Percentiles rank a stretch among this genome's conserved stretches.
Evolutionary conservation across 257 asterid genomes (phyloP).

Genomic region (Solanum lycopersicoides): DNA sequence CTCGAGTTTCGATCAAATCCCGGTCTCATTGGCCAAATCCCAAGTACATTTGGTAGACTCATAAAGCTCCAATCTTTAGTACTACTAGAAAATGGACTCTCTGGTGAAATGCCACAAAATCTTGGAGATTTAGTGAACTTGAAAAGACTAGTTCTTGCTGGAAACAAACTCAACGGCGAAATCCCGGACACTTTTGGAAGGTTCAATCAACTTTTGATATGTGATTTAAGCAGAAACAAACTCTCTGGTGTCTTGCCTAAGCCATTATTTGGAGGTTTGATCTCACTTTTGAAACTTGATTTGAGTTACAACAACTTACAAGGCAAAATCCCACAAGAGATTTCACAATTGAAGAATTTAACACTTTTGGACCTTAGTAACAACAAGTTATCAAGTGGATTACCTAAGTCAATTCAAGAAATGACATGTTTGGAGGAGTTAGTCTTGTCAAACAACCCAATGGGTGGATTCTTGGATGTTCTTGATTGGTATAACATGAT

Average conservation of each 20-base stretch:
- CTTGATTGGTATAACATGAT: slow-evolving; percentile 46
- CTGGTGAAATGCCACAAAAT: slow-evolving; percentile 40
- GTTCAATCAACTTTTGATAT: slow-evolving; percentile 47
- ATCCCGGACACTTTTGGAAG: slow-evolving; percentile 52
- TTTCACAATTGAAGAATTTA: slow-evolving; percentile 38
- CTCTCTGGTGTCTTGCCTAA: slow-evolving; percentile 49
- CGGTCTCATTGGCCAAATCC: slow-evolving; percentile 62
- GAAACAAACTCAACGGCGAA: slow-evolving; percentile 34
- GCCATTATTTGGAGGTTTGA: slow-evolving; percentile 35
- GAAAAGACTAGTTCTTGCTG: slow-evolving; percentile 50
- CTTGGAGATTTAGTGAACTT: slow-evolving; percentile 46
- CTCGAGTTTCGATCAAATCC: slow-evolving; percentile 68
- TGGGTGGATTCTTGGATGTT: slow-evolving; percentile 44
- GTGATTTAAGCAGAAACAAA: slow-evolving; percentile 64
- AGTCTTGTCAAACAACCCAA: slow-evolving; percentile 68
- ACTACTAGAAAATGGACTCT: slow-evolving; percentile 53
- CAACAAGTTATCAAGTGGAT: slow-evolving; percentile 57
- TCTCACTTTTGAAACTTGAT: slow-evolving; percentile 72
- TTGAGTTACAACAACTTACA: slow-evolving; percentile 42
- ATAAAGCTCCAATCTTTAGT: slow-evolving; percentile 66
- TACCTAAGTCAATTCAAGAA: slow-evolving; percentile 45
- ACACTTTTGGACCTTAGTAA: slow-evolving; percentile 70
- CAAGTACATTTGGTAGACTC: slow-evolving; percentile 42
- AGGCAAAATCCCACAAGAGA: slow-evolving; percentile 42
- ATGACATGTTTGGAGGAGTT: slow-evolving; percentile 58